Percentiles rank a stretch among this genome's conserved stretches.
phyloP scores from a whole-genome alignment of 169 alveolate species.

The Plasmodium knowlesi region DNA sequence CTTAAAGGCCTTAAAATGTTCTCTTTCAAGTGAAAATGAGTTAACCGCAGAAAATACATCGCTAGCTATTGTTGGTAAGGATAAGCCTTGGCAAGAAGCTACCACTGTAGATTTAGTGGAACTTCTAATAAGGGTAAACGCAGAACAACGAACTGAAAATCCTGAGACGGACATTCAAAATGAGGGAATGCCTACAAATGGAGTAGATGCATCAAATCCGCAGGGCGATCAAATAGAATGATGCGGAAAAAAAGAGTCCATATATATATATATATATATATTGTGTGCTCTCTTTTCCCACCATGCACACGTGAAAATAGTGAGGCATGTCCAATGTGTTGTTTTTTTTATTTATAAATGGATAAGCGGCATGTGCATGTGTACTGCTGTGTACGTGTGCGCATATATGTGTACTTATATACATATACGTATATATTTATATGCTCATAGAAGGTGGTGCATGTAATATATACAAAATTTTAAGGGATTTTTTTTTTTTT shows the following conservation, averaged over 20 bases:
- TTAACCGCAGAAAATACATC: constrained; percentile 90
- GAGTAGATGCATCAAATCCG: neutral
- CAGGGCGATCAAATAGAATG: neutral
- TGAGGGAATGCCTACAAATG: neutral
- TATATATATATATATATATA: neutral
- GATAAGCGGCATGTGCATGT: neutral
- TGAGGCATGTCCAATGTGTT: neutral
- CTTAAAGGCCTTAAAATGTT: constrained; percentile 91
- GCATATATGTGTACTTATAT: neutral
- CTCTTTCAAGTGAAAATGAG: constrained; percentile 93
- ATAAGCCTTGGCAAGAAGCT: constrained; percentile 78
- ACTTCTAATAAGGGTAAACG: constrained; percentile 31
- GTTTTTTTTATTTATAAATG: neutral
- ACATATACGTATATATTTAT: neutral
- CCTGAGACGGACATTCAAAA: constrained; percentile 7
- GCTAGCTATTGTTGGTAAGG: constrained; percentile 89
- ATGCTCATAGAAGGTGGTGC: neutral
- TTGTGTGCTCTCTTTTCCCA: neutral
- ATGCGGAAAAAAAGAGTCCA: neutral
- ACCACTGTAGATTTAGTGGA: constrained; percentile 22
- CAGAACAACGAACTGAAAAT: constrained; percentile 7
- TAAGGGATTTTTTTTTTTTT: constrained; percentile 27
- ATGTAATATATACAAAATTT: constrained; percentile 2
- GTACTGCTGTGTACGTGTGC: neutral
- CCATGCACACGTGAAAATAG: neutral